Conservation (phyloP, 345 rosid genomes). For the Kernera saxatilis region DNA sequence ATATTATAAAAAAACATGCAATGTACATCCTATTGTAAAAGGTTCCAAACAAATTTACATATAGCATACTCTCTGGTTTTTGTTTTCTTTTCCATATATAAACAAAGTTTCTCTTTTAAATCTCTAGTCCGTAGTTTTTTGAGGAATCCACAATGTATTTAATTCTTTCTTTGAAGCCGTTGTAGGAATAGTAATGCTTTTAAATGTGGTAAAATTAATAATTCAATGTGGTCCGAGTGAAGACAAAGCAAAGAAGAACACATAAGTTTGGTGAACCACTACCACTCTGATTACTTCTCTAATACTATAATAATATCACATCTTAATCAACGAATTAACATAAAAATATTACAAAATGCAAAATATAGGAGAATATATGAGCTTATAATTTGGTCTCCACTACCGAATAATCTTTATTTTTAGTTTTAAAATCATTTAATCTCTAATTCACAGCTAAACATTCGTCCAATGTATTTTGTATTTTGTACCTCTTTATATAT, state of each 20-base stretch:
- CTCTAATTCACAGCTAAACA: too few species aligned
- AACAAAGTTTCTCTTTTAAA: too few species aligned
- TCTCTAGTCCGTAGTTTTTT: too few species aligned
- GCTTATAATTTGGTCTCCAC: not conserved
- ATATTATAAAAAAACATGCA: too few species aligned
- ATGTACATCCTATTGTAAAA: not conserved
- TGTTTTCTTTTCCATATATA: not conserved
- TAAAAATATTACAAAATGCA: not conserved
- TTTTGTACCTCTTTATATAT: too few species aligned
- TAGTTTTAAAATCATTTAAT: too few species aligned
- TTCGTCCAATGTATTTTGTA: too few species aligned
- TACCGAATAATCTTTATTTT: not conserved
- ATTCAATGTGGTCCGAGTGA: not conserved
- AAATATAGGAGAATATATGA: not conserved
- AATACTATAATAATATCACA: not conserved
- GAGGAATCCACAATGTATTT: too few species aligned
- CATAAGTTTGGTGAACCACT: not conserved
- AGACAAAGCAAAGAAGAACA: constrained; percentile 4
- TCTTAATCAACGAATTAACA: not conserved
- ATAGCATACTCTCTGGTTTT: not conserved
- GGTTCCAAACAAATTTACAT: not conserved
- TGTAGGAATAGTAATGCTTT: not conserved
- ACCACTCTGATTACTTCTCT: too few species aligned
- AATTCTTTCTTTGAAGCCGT: not conserved
- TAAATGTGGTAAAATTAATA: not conserved